Percentiles rank a stretch among this genome's conserved stretches.
Conservation (phyloP, 768 basidiomycete species). For the Cytidiella melzeri region DNA sequence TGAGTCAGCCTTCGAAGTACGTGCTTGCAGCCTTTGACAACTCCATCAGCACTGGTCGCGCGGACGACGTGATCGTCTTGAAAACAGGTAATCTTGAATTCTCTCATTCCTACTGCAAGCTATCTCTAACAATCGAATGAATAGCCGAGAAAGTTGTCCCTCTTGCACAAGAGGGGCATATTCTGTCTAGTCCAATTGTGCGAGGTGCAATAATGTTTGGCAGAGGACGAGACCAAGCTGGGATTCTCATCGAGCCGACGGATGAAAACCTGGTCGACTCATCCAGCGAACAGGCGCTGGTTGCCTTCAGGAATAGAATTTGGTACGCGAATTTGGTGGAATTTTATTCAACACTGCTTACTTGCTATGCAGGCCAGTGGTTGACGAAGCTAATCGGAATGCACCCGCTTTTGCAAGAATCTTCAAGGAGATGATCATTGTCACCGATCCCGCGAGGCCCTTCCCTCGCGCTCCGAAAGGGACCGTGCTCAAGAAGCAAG, state of each 20-base stretch:
- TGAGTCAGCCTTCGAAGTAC: neutral
- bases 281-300: slow-evolving; percentile 12
- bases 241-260: slow-evolving; percentile 31
- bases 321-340: slow-evolving; percentile 8
- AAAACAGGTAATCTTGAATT: neutral
- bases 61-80: slow-evolving; percentile 7
- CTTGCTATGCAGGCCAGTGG: slow-evolving; percentile 17
- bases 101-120: neutral
- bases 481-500: slow-evolving; percentile 8
- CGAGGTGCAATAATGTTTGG: slow-evolving; percentile 33
- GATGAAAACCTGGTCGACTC: slow-evolving; percentile 23
- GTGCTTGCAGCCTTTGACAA: neutral
- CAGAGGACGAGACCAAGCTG: slow-evolving; percentile 28
- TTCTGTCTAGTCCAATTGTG: slow-evolving; percentile 23
- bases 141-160: slow-evolving; percentile 12
- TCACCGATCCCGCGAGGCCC: slow-evolving; percentile 8
- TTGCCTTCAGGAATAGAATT: slow-evolving; percentile 6
- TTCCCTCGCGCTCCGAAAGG: slow-evolving; percentile 12
- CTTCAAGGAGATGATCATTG: slow-evolving; percentile 25
- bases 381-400: slow-evolving; percentile 18
- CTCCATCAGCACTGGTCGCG: slow-evolving; percentile 1
- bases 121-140: neutral
- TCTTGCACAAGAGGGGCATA: slow-evolving; percentile 28
- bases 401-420: slow-evolving; percentile 25
- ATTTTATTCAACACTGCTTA: neutral